Conservation (phyloP, 176 grass and related monocot genomes). For the Hyparrhenia diplandra region DNA sequence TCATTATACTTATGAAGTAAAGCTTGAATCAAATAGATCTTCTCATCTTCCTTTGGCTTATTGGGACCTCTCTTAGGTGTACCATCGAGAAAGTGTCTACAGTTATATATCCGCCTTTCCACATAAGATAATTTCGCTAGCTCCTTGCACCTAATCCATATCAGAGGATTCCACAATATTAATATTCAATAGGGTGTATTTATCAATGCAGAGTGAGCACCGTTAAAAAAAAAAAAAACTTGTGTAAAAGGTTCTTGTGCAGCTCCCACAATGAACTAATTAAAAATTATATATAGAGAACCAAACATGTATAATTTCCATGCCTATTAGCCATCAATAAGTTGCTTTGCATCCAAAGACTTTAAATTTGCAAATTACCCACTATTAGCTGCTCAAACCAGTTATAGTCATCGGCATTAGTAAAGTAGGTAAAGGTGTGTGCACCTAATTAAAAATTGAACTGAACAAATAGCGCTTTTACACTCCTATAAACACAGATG, state of each 20-base stretch:
- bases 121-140: not conserved
- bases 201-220: too few species aligned
- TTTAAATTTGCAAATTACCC: not conserved
- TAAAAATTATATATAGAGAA: not conserved
- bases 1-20: slow-evolving; percentile 3
- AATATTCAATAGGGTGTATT: not conserved
- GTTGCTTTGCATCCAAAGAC: too few species aligned
- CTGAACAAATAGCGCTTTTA: not conserved
- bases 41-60: not conserved
- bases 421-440: not conserved
- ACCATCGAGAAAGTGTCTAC: not conserved
- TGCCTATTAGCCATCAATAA: not conserved
- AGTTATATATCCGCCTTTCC: not conserved
- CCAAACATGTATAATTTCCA: not conserved
- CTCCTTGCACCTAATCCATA: not conserved
- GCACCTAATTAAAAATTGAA: not conserved
- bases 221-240: too few species aligned
- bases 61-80: not conserved
- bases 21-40: not conserved
- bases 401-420: not conserved
- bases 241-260: not conserved
- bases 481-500: not conserved
- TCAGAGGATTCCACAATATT: too few species aligned
- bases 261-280: not conserved
- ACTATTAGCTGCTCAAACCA: not conserved